phyloP scores from a whole-genome alignment of 2,329 filamentous ascomycete species.

The Calonectria pauciramosa region DNA sequence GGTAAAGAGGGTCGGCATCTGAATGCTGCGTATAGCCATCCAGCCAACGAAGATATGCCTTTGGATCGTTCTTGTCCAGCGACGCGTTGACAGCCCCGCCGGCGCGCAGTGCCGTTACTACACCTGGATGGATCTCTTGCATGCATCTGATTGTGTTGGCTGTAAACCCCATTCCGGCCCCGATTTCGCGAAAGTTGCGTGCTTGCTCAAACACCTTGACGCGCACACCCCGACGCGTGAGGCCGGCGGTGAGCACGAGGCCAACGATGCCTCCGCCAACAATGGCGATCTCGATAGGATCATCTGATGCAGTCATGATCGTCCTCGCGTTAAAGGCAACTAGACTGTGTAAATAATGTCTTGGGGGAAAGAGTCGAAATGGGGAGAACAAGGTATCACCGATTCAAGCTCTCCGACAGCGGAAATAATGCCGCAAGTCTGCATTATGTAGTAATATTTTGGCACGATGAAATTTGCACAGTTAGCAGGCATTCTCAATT shows the following conservation, averaged over 20 bases:
- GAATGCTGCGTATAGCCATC: not conserved
- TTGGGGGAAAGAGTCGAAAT: not conserved
- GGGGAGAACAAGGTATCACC: not conserved
- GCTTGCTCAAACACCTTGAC: not conserved
- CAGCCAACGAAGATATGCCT: not conserved
- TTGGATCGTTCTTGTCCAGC: not conserved
- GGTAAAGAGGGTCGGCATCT: not conserved
- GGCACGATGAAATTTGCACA: not conserved
- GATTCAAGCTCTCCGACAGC: not conserved
- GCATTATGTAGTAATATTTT: not conserved
- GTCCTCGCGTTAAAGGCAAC: not conserved
- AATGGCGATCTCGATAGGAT: not conserved
- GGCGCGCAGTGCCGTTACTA: not conserved
- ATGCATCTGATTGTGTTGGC: not conserved
- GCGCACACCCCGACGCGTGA: not conserved
- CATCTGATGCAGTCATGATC: not conserved
- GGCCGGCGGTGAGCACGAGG: not conserved
- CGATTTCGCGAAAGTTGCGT: not conserved
- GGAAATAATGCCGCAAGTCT: not conserved
- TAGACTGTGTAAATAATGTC: not conserved
- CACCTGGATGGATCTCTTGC: not conserved
- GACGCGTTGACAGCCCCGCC: slow-evolving; percentile 4
- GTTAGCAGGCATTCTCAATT: not conserved
- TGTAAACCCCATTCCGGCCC: not conserved
- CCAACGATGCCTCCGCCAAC: not conserved